Evolutionary conservation across 148 eudicot species (phyloP).

Genomic region (Rhododendron ferrugineum): DNA sequence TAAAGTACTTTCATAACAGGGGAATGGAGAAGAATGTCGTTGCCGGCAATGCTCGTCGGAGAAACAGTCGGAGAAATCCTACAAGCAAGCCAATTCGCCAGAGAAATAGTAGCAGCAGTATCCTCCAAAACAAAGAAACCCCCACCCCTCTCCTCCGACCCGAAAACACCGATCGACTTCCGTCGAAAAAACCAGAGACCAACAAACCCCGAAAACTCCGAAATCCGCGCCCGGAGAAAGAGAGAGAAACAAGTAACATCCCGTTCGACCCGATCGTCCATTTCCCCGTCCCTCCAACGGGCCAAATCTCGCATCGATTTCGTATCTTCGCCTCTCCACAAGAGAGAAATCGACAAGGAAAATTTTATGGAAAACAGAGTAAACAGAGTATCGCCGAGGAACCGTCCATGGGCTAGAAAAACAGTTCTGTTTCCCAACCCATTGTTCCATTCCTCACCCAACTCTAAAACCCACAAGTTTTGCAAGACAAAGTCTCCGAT

Average conservation of each 20-base stretch:
- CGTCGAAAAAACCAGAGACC: conserved; percentile 30
- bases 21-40: conserved; percentile 87
- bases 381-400: conserved; percentile 82
- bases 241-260: conserved; percentile 57
- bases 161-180: conserved; percentile 62
- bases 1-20: conserved; percentile 22
- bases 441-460: conserved; percentile 65
- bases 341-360: conserved; percentile 35
- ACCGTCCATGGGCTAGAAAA: conserved; percentile 85
- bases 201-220: conserved; percentile 32
- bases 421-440: conserved; percentile 89
- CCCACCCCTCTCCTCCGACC: conserved; percentile 34
- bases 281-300: conserved; percentile 35
- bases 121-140: conserved; percentile 14
- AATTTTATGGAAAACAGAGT: conserved; percentile 55
- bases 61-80: conserved; percentile 85
- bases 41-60: conserved; percentile 80
- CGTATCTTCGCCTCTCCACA: conserved; percentile 31
- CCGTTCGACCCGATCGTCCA: conserved; percentile 30
- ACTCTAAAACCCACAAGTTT: conserved; percentile 45
- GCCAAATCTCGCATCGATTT: conserved; percentile 78
- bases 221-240: conserved; percentile 56
- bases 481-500: conserved; percentile 61
- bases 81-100: conserved; percentile 62
- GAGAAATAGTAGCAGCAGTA: conserved; percentile 38